These are phyloP conservation scores for Umbelopsis sp. DNA, from an alignment of 192 early-diverging fungal species.

Conservation along the genomic window DNA sequence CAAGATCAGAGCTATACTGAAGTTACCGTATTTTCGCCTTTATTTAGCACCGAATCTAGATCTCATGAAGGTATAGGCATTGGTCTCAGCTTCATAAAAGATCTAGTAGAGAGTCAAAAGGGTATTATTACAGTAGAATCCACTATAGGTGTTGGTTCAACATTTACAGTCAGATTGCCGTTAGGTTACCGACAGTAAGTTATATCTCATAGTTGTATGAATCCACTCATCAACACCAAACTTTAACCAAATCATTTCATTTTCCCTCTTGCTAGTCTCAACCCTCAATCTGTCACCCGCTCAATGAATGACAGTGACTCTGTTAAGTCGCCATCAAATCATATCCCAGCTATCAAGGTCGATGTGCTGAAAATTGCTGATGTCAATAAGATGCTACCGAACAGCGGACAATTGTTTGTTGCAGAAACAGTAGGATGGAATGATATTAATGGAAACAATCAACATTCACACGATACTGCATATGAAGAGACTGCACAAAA, in stretches of 20 bases:
- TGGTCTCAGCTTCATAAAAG: slow-evolving; percentile 55
- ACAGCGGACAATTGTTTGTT: background rate
- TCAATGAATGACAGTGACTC: no score
- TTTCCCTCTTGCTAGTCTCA: background rate
- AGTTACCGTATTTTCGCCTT: no score
- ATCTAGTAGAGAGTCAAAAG: slow-evolving; percentile 56
- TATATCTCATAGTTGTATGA: no score
- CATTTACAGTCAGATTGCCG: slow-evolving; percentile 34
- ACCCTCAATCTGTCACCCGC: background rate
- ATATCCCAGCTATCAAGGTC: background rate
- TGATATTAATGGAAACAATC: background rate
- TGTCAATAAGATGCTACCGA: background rate
- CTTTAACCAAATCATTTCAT: no score
- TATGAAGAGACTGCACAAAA: background rate
- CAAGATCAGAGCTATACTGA: no score
- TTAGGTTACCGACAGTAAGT: background rate
- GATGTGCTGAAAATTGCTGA: no score
- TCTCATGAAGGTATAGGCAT: slow-evolving; percentile 64
- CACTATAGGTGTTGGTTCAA: slow-evolving; percentile 45
- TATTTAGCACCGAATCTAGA: slow-evolving; percentile 42
- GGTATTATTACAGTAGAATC: slow-evolving; percentile 46
- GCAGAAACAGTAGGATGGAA: slow-evolving; percentile 1
- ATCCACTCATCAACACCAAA: no score
- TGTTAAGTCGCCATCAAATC: background rate
- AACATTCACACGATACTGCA: no score